Base-by-base conservation (phyloP, 1,139 yeast genomes). In the Yamadazyma friedrichii region DNA sequence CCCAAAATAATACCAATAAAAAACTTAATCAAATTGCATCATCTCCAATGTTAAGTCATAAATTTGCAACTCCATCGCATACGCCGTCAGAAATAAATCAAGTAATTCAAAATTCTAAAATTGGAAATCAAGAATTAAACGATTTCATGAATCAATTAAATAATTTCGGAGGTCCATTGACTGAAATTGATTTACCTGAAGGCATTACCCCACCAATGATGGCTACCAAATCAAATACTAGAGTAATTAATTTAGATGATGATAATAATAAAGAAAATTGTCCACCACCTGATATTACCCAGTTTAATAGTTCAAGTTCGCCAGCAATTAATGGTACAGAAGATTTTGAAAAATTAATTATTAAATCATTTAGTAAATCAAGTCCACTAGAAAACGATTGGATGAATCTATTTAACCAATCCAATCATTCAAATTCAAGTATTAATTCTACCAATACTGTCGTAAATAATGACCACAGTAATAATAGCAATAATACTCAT, bases 101-200 rank as follows among this genome's bases (percentile, higher is more conserved):
- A 49, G 74, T 59, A 15, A 69, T 69, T 24, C 68, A 65, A 43
- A 68, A 58, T 39, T 45, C 50, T 30, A 47, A 47, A 38, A 35
- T 71, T 1, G 73, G 69, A 35, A 65, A 65, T 46, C 63, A 60
- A 45, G 78, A 70, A 34, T 52, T 73, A 31, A 67, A 70, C 46
- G 80, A 74, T 35, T 66, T 76, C 53, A 64, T 74, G 56, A 69
- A 69, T 47, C 80, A 75, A 51, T 53, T 75, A 41, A 75, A 74
- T 44, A 60, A 64, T 31, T 72, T 67, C 44, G 78, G 78, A 17
- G 80, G 79, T 0, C 82, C 82, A 8, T 59, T 76, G 46, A 76
- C 82, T 3, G 82, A 76, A 49, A 74, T 76, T 29, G 82, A 76
- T 54, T 56, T 71, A 37, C 76, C 76, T 2, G 53, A 52, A 37